phyloP scores from a whole-genome alignment of 2,329 filamentous ascomycete genomes.

The Alternaria viburni region DNA sequence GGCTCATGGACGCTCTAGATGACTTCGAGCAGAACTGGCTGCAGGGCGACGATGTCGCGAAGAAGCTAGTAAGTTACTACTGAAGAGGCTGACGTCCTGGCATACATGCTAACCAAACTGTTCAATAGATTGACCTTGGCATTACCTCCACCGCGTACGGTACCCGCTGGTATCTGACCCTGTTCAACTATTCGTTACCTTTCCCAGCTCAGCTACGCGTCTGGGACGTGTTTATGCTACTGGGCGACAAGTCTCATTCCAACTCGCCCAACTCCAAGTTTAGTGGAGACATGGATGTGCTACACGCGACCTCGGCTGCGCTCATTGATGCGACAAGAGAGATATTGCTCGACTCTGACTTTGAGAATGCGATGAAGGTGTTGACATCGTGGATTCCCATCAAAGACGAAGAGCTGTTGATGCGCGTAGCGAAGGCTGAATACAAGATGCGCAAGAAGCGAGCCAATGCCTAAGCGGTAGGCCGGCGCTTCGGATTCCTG shows the following conservation, averaged over 20 bases:
- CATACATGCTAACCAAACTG: slow-evolving; percentile 23
- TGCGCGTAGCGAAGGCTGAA: slow-evolving; percentile 87
- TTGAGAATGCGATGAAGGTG: slow-evolving; percentile 97
- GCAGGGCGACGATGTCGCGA: slow-evolving; percentile 74
- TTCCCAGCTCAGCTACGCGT: slow-evolving; percentile 93
- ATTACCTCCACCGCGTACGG: slow-evolving; percentile 93
- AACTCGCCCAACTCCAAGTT: slow-evolving; percentile 42
- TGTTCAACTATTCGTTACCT: slow-evolving; percentile 96
- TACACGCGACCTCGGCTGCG: slow-evolving; percentile 89
- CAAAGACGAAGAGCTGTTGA: slow-evolving; percentile 90
- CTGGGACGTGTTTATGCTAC: slow-evolving; percentile 97
- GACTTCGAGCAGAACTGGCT: slow-evolving; percentile 90
- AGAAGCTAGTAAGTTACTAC: slow-evolving; percentile 70
- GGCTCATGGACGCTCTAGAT: slow-evolving; percentile 81
- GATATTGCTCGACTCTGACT: slow-evolving; percentile 88
- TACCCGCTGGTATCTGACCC: slow-evolving; percentile 93
- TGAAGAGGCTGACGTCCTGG: background rate
- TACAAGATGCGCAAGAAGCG: slow-evolving; percentile 73
- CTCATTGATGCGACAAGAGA: slow-evolving; percentile 89
- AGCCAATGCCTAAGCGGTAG: slow-evolving; percentile 36
- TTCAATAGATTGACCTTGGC: slow-evolving; percentile 69
- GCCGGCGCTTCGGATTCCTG: slow-evolving; percentile 17
- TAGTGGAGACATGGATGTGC: slow-evolving; percentile 76
- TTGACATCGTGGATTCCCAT: slow-evolving; percentile 93
- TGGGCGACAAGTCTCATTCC: slow-evolving; percentile 72